Percentiles rank a stretch among this genome's conserved stretches.
Conservation (phyloP, 768 basidiomycete species). For the Podaxis pistillaris region DNA sequence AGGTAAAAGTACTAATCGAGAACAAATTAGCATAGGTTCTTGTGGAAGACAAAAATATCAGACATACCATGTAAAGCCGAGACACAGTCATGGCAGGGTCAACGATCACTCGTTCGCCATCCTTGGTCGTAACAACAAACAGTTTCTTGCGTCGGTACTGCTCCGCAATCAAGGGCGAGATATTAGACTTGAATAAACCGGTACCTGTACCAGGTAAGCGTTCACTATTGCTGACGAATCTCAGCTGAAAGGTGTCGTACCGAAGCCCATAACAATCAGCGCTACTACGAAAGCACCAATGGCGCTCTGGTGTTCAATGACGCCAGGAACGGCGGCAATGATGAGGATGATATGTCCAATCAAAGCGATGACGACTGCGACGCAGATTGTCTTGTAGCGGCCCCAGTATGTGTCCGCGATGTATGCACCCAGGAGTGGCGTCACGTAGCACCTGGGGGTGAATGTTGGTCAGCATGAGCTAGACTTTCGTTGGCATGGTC, state of each 20-base stretch:
- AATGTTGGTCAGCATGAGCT: slow-evolving; percentile 6
- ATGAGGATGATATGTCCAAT: slow-evolving; percentile 67
- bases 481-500: background rate
- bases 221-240: slow-evolving; percentile 12
- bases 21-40: background rate
- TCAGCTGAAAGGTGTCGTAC: slow-evolving; percentile 19
- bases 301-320: slow-evolving; percentile 54
- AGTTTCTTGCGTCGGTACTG: slow-evolving; percentile 59
- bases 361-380: slow-evolving; percentile 53
- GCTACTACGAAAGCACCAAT: slow-evolving; percentile 55
- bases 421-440: slow-evolving; percentile 62
- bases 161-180: slow-evolving; percentile 77
- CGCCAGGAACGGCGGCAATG: slow-evolving; percentile 59
- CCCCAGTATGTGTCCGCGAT: slow-evolving; percentile 68
- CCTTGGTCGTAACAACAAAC: slow-evolving; percentile 47
- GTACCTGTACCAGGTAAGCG: slow-evolving; percentile 38
- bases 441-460: slow-evolving; percentile 48
- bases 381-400: slow-evolving; percentile 65
- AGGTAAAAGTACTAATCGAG: slow-evolving; percentile 56
- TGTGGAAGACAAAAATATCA: slow-evolving; percentile 18
- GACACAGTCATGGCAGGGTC: slow-evolving; percentile 69
- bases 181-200: slow-evolving; percentile 75
- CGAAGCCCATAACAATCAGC: slow-evolving; percentile 57
- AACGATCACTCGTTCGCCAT: slow-evolving; percentile 71
- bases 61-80: slow-evolving; percentile 68